A percentile compares a stretch with the other conserved stretches of the same genome.
These are phyloP conservation scores for Microbotryum silenes-acaulis DNA, from an alignment of 1,284 basidiomycete species.

Conservation along the genomic window DNA sequence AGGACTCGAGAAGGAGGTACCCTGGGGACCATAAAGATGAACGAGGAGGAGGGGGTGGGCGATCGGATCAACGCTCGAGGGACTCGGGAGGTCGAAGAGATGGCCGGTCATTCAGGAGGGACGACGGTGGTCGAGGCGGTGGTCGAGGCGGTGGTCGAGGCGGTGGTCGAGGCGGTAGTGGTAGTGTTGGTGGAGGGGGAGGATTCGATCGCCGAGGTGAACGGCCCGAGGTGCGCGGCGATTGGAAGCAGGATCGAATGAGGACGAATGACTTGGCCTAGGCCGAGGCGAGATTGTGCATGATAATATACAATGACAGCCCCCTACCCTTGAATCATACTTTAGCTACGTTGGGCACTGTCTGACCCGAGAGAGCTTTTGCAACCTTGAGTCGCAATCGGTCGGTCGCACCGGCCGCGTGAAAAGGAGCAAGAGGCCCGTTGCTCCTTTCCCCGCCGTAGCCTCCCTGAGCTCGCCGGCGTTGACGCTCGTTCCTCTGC, in stretches of 20 bases:
- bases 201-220: neutral
- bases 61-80: neutral
- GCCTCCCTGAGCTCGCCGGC: no score
- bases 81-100: neutral
- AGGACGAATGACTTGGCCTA: slow-evolving; percentile 19
- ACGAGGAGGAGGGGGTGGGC: neutral
- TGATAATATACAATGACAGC: no score
- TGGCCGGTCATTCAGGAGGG: neutral
- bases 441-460: no score
- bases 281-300: neutral
- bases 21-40: slow-evolving; percentile 5
- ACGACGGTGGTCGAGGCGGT: neutral
- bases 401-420: no score
- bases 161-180: neutral
- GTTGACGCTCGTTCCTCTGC: no score
- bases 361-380: no score
- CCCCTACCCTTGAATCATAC: no score
- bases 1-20: neutral
- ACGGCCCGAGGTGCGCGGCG: slow-evolving; percentile 13
- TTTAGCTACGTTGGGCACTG: no score
- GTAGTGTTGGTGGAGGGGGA: neutral
- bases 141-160: neutral
- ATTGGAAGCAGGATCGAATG: slow-evolving; percentile 23
- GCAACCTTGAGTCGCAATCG: no score
- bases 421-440: no score